Evolutionary conservation across 768 basidiomycete genomes (phyloP).

Genomic region (Dacryopinax primogenitus): DNA sequence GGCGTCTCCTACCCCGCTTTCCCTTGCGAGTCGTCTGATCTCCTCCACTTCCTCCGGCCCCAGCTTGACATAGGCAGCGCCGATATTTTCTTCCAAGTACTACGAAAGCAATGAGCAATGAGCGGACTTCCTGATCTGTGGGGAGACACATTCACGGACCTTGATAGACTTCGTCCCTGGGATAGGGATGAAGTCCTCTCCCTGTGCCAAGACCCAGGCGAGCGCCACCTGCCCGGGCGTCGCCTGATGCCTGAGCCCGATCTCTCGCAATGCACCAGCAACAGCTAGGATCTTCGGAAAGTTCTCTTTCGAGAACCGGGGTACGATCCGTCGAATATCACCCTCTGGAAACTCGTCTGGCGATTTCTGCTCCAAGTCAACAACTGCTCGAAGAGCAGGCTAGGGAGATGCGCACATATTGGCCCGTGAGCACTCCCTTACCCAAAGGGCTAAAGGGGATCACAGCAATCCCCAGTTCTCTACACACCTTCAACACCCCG

Average conservation of each 20-base stretch:
- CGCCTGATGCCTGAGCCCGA: slow-evolving; percentile 23
- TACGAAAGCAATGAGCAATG: no score
- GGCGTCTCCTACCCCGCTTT: neutral
- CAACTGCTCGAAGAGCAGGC: neutral
- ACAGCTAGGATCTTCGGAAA: slow-evolving; percentile 36
- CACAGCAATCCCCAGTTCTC: slow-evolving; percentile 25
- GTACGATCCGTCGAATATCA: slow-evolving; percentile 30
- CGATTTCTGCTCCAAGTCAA: slow-evolving; percentile 24
- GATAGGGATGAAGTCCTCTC: slow-evolving; percentile 36
- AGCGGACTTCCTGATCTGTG: no score
- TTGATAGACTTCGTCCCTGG: slow-evolving; percentile 35
- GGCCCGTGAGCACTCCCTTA: slow-evolving; percentile 29
- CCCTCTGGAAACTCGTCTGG: slow-evolving; percentile 31
- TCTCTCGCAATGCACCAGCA: slow-evolving; percentile 28
- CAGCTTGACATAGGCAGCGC: slow-evolving; percentile 20
- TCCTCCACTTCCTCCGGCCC: slow-evolving; percentile 21
- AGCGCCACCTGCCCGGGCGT: slow-evolving; percentile 38
- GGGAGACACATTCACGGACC: no score
- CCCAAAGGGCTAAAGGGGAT: slow-evolving; percentile 29
- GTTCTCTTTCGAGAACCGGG: slow-evolving; percentile 33
- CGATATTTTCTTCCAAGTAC: slow-evolving; percentile 13
- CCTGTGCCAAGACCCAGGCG: slow-evolving; percentile 41
- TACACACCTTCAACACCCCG: slow-evolving; percentile 22
- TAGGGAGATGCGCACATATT: slow-evolving; percentile 11
- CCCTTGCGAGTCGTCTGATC: slow-evolving; percentile 17